Base-by-base conservation (phyloP, 1,139 yeast species). In the Tardiomyces depauwii region DNA sequence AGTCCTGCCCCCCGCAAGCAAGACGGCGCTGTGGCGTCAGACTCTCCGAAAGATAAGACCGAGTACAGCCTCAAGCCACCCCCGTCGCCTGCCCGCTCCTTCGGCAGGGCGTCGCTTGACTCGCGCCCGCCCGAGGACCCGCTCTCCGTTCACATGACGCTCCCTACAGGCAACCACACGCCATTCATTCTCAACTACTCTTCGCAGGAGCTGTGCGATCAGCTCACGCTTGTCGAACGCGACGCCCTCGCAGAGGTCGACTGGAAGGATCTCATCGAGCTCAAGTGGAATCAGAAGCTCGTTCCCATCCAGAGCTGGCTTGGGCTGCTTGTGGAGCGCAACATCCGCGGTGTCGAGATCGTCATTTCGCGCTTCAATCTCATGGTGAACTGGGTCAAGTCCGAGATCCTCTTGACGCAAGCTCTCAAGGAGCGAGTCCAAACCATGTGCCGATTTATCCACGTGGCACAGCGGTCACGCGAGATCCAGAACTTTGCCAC, bases 321-420 rank as follows among this genome's bases (percentile, higher is more conserved):
- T 27, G 84, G 81, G 54, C 73, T 86, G 36, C 68, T 89, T 44
- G 77, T 82, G 1, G 77, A 79, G 53, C 79, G 79, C 46, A 76
- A 74, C 49, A 52, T 55, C 19, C 56, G 80, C 30, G 96, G 96
- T 0, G 80, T 87, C 28, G 87, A 86, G 55, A 66, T 89, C 45
- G 91, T 87, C n/a, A 81, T 88, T 45, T 76, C 94, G 0, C 72
- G 98, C 53, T 91, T 89, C 68, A 88, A 89, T 58, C 68, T 91
- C 47, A 82, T 86, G 53, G 73, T 86, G 6, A 86, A 86, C 59
- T 91, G 98, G 98, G 80, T 88, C 43, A 80, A 86, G 40, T 85
- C 96, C 1, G 96, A 91, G 64, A 76, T 91, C 46, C 63, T 87
- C 14, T 67, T 91, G 51, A 86, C 96, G 9, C 72, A 72, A 47